Base-by-base conservation (phyloP, 768 basidiomycete species). In the Cystobasidium ongulense region DNA sequence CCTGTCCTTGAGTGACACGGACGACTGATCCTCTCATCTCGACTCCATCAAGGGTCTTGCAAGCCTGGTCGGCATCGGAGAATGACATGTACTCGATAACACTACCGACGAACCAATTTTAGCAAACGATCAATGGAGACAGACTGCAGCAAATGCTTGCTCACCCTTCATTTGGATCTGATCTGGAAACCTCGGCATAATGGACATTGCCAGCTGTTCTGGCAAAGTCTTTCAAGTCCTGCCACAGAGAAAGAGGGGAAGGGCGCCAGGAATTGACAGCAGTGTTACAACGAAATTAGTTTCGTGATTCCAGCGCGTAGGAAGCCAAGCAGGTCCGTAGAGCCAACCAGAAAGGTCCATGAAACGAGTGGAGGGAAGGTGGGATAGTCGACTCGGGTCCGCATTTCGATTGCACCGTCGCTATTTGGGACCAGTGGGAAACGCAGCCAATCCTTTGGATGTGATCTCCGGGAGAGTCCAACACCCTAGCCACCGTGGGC, bases 211-310 rank as follows among this genome's bases (percentile, higher is more conserved):
- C 93, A 62, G 91, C 92, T 80, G 95, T 90, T 75, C 94, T 90
- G 76, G 94, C 94, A 75, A 94, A 98, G 80, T 98, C 94, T 82
- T 98, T 98, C 80, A 98, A 84, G 81, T 98, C 94, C 95, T 97
- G 79, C 68, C 33, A 71, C 11, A 50, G 8, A 18, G 52, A 3
- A 36, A 39, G 35, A 46, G 31, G 1, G 13, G 43, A 38, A 46
- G 38, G 8, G 18, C 1, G 36, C 50, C 70, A 50, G 18, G 46
- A 50, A 21, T 17, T 11, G 15, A 21, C 8, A 21, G 46, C 46
- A n/a, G 21, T 4, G 4, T 11, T 8, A n/a, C 15, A n/a, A 50
- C n/a, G 46, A n/a, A 3, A 50, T 50, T 50, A 50, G 46, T 50
- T 21, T n/a, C 46, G 46, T 50, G 46, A 50, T 8, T n/a, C 46